These are phyloP conservation scores for Phialemoniopsis sp. DNA, from an alignment of 2,329 filamentous ascomycete species.

Conservation along the genomic window DNA sequence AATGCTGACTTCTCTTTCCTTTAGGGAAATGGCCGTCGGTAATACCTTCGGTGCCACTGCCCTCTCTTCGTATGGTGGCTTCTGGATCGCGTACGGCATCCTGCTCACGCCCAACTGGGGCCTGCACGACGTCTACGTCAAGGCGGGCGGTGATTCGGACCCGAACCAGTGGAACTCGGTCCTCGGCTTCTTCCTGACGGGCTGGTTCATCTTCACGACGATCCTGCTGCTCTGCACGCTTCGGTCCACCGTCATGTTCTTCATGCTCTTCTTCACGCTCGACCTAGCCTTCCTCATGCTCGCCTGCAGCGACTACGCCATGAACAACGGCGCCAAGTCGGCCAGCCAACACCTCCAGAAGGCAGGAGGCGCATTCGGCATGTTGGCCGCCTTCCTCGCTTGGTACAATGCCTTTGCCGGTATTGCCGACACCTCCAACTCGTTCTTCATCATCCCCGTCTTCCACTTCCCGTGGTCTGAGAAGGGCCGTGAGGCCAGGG, in stretches of 20 bases:
- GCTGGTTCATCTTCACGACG: conserved; percentile 85
- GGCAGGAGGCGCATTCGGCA: conserved; percentile 75
- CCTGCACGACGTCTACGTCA: conserved; percentile 37
- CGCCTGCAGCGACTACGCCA: conserved; percentile 56
- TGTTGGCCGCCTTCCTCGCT: conserved; percentile 74
- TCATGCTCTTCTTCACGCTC: conserved; percentile 71
- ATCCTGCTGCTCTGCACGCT: conserved; percentile 71
- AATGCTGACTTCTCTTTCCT: not conserved
- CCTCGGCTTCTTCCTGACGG: conserved; percentile 69
- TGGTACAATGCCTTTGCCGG: conserved; percentile 87
- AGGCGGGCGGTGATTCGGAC: conserved; percentile 18
- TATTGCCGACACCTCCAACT: conserved; percentile 75
- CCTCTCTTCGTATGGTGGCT: conserved; percentile 76
- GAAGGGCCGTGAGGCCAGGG: conserved; percentile 60
- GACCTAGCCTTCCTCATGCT: conserved; percentile 74
- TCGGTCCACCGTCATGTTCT: conserved; percentile 74
- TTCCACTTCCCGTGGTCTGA: conserved; percentile 94
- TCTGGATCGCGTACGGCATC: conserved; percentile 76
- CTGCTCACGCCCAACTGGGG: conserved; percentile 64
- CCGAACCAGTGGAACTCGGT: conserved; percentile 49
- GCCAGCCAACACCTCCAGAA: conserved; percentile 52
- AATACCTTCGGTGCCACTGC: conserved; percentile 85
- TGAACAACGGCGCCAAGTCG: conserved; percentile 42
- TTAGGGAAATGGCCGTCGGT: conserved; percentile 82
- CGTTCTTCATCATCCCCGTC: conserved; percentile 88